These are phyloP conservation scores for Tilletiaria anomala DNA, from an alignment of 1,284 basidiomycete species.

Conservation along the genomic window DNA sequence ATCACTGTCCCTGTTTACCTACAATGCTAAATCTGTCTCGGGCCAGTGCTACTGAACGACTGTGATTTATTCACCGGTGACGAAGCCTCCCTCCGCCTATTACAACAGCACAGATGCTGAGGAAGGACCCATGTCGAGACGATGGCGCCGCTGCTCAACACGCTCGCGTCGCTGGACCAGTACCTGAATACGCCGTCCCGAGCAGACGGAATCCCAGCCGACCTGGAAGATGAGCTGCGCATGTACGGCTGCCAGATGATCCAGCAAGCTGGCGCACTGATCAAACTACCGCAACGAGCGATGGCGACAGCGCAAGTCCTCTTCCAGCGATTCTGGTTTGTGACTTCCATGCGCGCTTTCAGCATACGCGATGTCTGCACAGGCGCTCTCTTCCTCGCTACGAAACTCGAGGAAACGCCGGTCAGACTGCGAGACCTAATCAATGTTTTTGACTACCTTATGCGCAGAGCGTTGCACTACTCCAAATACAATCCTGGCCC, in stretches of 20 bases:
- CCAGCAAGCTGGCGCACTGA: slow-evolving; percentile 77
- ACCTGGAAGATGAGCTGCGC: slow-evolving; percentile 71
- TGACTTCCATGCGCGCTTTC: slow-evolving; percentile 83
- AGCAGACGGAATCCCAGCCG: slow-evolving; percentile 62
- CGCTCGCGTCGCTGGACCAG: slow-evolving; percentile 67
- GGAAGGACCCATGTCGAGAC: no score
- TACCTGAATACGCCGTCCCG: slow-evolving; percentile 63
- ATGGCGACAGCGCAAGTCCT: slow-evolving; percentile 91
- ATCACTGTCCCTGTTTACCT: no score
- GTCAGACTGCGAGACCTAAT: slow-evolving; percentile 80
- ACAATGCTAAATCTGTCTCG: no score
- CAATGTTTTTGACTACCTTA: slow-evolving; percentile 77
- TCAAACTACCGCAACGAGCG: slow-evolving; percentile 89
- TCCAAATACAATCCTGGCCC: slow-evolving; percentile 3
- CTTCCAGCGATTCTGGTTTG: slow-evolving; percentile 93
- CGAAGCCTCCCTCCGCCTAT: no score
- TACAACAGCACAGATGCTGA: no score
- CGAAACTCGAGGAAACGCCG: slow-evolving; percentile 88
- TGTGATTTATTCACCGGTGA: no score
- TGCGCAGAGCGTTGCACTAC: slow-evolving; percentile 5
- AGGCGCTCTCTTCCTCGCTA: slow-evolving; percentile 82
- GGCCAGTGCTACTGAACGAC: no score
- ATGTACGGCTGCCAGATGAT: slow-evolving; percentile 69
- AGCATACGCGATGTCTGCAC: slow-evolving; percentile 71
- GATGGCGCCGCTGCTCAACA: slow-evolving; percentile 49